These are phyloP conservation scores for Coemansia sp. DNA, from an alignment of 192 early-diverging fungal genomes.

Conservation along the genomic window DNA sequence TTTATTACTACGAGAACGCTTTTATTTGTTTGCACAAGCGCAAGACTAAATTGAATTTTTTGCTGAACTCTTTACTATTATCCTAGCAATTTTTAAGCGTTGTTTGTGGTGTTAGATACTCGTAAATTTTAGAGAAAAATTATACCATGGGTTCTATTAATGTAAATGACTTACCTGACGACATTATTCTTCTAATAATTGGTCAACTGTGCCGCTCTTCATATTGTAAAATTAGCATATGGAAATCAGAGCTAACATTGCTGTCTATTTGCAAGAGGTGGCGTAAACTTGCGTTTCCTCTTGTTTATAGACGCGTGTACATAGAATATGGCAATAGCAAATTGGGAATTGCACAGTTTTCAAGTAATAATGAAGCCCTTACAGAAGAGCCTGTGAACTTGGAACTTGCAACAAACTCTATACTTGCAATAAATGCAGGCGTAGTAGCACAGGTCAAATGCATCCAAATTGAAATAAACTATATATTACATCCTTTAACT, in stretches of 20 bases:
- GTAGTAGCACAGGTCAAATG: background rate
- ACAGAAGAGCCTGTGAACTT: background rate
- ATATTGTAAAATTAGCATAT: background rate
- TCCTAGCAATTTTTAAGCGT: background rate
- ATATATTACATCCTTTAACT: background rate
- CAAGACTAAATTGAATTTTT: background rate
- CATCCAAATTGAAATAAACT: background rate
- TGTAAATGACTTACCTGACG: background rate
- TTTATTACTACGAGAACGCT: background rate
- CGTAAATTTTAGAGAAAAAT: background rate
- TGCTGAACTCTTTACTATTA: background rate
- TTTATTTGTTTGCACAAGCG: background rate
- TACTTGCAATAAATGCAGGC: background rate
- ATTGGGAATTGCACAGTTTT: background rate
- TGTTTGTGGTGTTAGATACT: background rate
- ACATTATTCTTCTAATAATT: background rate
- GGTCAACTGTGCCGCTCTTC: background rate
- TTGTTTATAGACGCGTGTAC: background rate
- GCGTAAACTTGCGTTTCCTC: background rate
- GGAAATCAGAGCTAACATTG: background rate
- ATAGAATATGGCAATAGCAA: background rate
- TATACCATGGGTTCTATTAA: background rate
- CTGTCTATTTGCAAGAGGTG: background rate
- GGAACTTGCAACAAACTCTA: background rate
- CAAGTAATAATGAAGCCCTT: background rate